Percentiles rank a stretch among this genome's conserved stretches.
Evolutionary conservation across 345 rosid species (phyloP).

Genomic region (Eucalyptus brandiana): DNA sequence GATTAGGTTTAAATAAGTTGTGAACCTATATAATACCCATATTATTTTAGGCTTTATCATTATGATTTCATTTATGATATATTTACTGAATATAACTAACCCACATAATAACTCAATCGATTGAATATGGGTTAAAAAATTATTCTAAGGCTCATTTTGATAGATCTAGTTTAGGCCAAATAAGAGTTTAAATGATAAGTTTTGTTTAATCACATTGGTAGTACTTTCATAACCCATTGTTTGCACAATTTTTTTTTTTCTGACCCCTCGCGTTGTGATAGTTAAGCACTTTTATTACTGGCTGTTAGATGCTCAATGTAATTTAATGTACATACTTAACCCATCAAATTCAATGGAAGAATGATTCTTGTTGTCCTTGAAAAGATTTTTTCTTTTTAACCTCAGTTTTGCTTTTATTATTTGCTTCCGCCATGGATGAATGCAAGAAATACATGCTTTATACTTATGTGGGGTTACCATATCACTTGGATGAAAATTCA

Average conservation of each 20-base stretch:
- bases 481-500: background rate
- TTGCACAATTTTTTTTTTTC: background rate
- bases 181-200: background rate
- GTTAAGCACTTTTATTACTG: background rate
- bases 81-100: no score
- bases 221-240: background rate
- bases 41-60: background rate
- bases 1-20: background rate
- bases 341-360: background rate
- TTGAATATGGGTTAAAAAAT: no score
- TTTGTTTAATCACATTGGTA: background rate
- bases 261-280: background rate
- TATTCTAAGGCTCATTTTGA: background rate
- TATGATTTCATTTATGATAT: background rate
- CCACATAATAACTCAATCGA: background rate
- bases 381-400: background rate
- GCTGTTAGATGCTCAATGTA: background rate
- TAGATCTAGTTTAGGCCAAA: background rate
- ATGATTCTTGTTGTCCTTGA: accelerated
- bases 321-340: background rate
- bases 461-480: background rate
- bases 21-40: accelerated
- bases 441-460: background rate
- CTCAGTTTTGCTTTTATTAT: background rate
- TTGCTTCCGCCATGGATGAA: background rate